Base-by-base conservation (phyloP, 345 rosid genomes). In the Lumnitzera racemosa region DNA sequence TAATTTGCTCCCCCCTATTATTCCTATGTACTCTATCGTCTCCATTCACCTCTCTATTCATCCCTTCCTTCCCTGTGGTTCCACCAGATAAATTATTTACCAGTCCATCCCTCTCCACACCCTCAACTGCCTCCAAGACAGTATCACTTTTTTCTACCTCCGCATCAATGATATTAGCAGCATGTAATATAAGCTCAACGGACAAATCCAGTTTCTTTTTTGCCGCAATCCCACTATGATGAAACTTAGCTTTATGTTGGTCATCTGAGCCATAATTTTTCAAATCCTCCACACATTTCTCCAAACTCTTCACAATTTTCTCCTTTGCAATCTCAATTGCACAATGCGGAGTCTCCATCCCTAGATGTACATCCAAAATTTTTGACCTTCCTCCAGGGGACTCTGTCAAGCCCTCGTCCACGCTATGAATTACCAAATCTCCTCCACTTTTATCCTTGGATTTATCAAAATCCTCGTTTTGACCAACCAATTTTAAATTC, bases 281-380 rank as follows among this genome's bases (percentile, higher is more conserved):
- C 67, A 64, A 62, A 53, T 59, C 74, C 49, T 67, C 65, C 47
- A 24, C 6, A n/a, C 76, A 41, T 47, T 81, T 70, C 52, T 29
- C 64, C 47, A 74, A 8, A 36, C 49, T 66, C 31, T 62, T 53
- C 5, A 53, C 20, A 15, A 12, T 61, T 36, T 49, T 61, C 49
- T 46, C 71, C 15, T 13, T 53, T 1, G 51, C 51, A 0, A 54
- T 56, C 13, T 58, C 51, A 13, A 55, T 24, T 46, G 47, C 14
- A 13, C 2, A 66, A 49, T 56, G 24, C 3, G 66, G 61, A 25
- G 73, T 61, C 52, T 55, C 49, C 27, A 55, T 48, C 51, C 47
- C 57, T 52, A 47, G 49, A 43, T 55, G 61, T 25, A 60, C 17
- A 56, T 24, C 69, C 15, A n/a, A 51, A 53, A 55, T 43, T 67